A percentile compares a stretch with the other conserved stretches of the same genome.
Evolutionary conservation across 495 filamentous ascomycete genomes (phyloP).

Genomic region (Cercophora sp.): DNA sequence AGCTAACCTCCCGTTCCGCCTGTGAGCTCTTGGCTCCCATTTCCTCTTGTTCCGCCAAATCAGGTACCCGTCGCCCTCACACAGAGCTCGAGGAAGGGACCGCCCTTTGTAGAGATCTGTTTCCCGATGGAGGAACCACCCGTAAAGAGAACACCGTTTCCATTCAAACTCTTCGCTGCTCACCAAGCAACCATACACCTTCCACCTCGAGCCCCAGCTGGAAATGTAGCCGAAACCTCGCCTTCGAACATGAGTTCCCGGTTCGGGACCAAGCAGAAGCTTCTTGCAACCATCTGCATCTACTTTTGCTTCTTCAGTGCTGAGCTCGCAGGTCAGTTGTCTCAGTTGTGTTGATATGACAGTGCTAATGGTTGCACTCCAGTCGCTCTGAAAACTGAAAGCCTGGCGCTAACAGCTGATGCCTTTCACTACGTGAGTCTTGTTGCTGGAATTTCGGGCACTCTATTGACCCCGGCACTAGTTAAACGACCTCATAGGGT

Average conservation of each 20-base stretch:
- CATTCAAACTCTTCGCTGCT: no score
- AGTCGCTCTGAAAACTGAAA: slow-evolving; percentile 80
- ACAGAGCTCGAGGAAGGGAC: no score
- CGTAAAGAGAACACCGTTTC: no score
- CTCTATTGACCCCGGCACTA: no score
- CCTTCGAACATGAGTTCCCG: slow-evolving; percentile 26
- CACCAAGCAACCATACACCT: no score
- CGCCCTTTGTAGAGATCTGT: no score
- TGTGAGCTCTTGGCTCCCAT: background rate
- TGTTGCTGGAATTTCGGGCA: no score
- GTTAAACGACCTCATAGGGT: slow-evolving; percentile 88
- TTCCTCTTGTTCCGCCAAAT: background rate
- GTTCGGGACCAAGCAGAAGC: slow-evolving; percentile 50
- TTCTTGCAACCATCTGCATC: slow-evolving; percentile 74
- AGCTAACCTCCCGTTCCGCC: background rate
- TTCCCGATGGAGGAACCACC: no score
- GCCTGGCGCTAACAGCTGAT: slow-evolving; percentile 87
- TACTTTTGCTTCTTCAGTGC: slow-evolving; percentile 79
- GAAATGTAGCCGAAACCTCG: background rate
- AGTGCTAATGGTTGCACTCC: background rate
- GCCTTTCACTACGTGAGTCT: slow-evolving; percentile 88
- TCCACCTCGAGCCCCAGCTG: no score
- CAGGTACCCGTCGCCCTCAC: no score
- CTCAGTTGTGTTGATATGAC: background rate
- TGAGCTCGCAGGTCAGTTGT: slow-evolving; percentile 61